Base-by-base conservation (phyloP, 805 yeast genomes). In the Barnettozyma californica region DNA sequence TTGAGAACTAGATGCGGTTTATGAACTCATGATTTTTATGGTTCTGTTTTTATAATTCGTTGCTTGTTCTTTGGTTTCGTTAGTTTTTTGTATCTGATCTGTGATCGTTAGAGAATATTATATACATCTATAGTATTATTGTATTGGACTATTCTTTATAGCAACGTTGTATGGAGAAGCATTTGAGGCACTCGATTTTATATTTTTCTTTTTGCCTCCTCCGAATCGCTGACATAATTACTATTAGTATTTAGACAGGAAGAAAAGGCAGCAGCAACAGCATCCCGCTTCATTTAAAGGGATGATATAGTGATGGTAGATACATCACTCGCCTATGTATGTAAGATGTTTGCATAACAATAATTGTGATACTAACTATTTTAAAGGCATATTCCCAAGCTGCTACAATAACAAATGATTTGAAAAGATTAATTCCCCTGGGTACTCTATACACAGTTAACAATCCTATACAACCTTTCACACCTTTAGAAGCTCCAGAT, bases 361-460 rank as follows among this genome's bases (percentile, higher is more conserved):
- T 20, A 38, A 38, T 11, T 38, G 26, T 38, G 21, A 38, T 40
- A 25, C 43, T 40, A 19, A 40, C 43, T 20, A 19, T 31, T n/a
- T 13, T 19, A n/a, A 6, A 46, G 26, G 47, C 43, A 10, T n/a
- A 37, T 21, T 23, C n/a, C 14, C 31, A 35, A 19, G 19, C 47
- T 16, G 18, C 47, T 16, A 44, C 38, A 6, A 51, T 59, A 5
- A 52, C 55, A 8, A 59, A 61, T 45, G 51, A 50, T 13, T 42
- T 62, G 11, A 16, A 20, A 5, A 19, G 39, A 3, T 68, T 74
- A 19, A 54, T 69, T 5, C 78, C 80, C 0, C 56, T 80, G 4
- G 89, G 88, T 0, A 66, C 74, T 0, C 55, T 83, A 1, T 69
- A 67, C 53, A 64, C 77, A 43, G 58, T 63, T 45, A 65, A 72